Conservation (phyloP, 139 green algal genomes). For the Yamagishiella unicocca region DNA sequence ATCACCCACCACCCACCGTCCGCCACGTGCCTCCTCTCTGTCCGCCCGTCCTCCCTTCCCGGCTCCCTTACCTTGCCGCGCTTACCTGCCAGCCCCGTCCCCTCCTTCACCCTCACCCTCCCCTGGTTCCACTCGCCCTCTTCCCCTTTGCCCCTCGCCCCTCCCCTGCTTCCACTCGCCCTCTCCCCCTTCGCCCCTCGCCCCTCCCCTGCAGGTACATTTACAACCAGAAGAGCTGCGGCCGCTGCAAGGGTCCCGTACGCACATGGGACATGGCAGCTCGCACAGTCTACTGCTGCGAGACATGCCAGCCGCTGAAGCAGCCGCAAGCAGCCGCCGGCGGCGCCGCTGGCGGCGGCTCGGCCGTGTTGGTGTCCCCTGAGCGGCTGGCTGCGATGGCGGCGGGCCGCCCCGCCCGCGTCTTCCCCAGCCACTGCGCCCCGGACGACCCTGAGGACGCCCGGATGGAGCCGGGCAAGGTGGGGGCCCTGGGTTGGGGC, state of each 20-base stretch:
- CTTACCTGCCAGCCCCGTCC: neutral
- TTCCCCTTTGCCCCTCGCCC: neutral
- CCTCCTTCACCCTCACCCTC: neutral
- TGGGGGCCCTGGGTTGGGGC: no score
- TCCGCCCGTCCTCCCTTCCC: no score
- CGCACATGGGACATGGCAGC: slow-evolving; percentile 83
- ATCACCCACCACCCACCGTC: no score
- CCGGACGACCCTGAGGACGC: slow-evolving; percentile 68
- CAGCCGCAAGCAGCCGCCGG: neutral
- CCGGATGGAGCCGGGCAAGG: neutral
- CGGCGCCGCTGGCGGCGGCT: neutral
- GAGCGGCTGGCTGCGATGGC: slow-evolving; percentile 39
- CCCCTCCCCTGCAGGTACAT: slow-evolving; percentile 72
- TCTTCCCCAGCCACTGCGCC: slow-evolving; percentile 83
- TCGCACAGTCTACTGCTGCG: slow-evolving; percentile 83
- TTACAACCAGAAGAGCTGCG: slow-evolving; percentile 89
- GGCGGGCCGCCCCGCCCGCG: neutral
- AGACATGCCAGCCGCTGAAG: slow-evolving; percentile 78
- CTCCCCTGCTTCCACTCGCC: neutral
- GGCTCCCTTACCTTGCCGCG: neutral
- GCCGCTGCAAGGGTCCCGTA: slow-evolving; percentile 73
- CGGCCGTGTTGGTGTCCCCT: slow-evolving; percentile 21
- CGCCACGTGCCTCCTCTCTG: no score
- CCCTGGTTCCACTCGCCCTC: neutral
- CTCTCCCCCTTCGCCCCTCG: neutral